Base-by-base conservation (phyloP, 768 basidiomycete genomes). In the Cyclocybe cylindracea region DNA sequence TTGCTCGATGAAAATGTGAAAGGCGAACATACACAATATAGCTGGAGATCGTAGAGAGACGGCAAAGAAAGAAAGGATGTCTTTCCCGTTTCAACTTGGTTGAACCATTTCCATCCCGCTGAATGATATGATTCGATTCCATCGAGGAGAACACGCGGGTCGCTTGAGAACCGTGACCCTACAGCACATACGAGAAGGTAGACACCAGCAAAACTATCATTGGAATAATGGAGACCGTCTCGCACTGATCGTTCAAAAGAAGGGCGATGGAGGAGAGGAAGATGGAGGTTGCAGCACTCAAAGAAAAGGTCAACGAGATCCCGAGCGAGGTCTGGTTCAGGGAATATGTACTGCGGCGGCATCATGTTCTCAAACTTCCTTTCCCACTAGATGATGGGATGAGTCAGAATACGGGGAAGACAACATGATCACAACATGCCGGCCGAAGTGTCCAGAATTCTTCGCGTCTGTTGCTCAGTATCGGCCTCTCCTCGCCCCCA, bases 111-210 rank as follows among this genome's bases (percentile, higher is more conserved):
- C 82, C 82, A 86, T 0, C 84, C 84, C 4, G 74, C 70, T 1
- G 77, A 80, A 52, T 77, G 76, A 43, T 62, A 55, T 45, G 61
- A 62, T 5, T 64, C 61, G 18, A 58, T 61, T 18, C 66, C 70
- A 46, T 76, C 74, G 6, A 71, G 52, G 35, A 78, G 51, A 3
- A 84, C 79, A 8, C 85, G 72, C 0, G 73, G 75, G 59, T 91
- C 86, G 29, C 83, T 71, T n/a, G 75, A 74, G 55, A 66, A 72
- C 47, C 85, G 76, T 2, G 87, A 72, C 2, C 76, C 90, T 19
- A 82, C 70, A 0, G 91, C 89, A 61, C 87, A 89, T 0, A 91
- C 78, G 2, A 89, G 72, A 7, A 91, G 70, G 18, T 90, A 75
- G 0, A 79, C 76, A 1, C 77, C 66, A 0, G 73, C 79, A 61